phyloP scores from a whole-genome alignment of 345 rosid genomes.

The Brassica juncea region DNA sequence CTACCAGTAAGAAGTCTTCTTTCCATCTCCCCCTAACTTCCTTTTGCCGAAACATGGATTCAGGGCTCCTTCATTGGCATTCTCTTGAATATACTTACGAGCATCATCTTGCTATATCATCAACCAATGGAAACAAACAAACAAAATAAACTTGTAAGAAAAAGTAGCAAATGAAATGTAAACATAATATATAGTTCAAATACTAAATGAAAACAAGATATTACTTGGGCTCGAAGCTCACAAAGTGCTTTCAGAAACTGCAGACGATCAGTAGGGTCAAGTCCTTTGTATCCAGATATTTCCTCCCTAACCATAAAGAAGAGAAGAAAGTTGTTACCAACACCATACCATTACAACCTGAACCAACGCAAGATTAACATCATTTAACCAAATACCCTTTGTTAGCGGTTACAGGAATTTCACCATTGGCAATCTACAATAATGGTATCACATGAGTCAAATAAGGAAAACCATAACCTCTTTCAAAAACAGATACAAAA shows the following conservation, averaged over 20 bases:
- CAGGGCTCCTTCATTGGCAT: conserved; percentile 51
- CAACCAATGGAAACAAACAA: conserved; percentile 12
- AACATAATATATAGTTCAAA: conserved; percentile 10
- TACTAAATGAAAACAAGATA: conserved; percentile 9
- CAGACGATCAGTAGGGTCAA: conserved; percentile 61
- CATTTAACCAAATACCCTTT: conserved; percentile 54
- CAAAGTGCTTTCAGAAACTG: conserved; percentile 76
- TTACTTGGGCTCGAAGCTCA: conserved; percentile 81
- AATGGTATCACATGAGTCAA: neutral
- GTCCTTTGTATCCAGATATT: conserved; percentile 58
- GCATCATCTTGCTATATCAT: conserved; percentile 72
- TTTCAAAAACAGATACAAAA: neutral
- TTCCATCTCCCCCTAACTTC: conserved; percentile 66
- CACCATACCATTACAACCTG: neutral
- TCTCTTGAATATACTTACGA: conserved; percentile 52
- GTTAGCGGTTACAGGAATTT: conserved; percentile 55
- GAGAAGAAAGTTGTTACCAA: conserved; percentile 20
- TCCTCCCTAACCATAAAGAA: conserved; percentile 58
- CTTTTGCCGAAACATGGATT: conserved; percentile 61
- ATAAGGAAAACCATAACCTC: neutral
- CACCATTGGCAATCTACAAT: conserved; percentile 79
- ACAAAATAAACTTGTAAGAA: neutral
- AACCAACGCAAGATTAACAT: neutral
- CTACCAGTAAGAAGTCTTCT: conserved; percentile 74
- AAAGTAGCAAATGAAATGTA: conserved; percentile 19